Evolutionary conservation across 2,329 filamentous ascomycete species (phyloP), one percentile per base, ranked within the genome.

Genomic region (Cyphellophora europaea): DNA sequence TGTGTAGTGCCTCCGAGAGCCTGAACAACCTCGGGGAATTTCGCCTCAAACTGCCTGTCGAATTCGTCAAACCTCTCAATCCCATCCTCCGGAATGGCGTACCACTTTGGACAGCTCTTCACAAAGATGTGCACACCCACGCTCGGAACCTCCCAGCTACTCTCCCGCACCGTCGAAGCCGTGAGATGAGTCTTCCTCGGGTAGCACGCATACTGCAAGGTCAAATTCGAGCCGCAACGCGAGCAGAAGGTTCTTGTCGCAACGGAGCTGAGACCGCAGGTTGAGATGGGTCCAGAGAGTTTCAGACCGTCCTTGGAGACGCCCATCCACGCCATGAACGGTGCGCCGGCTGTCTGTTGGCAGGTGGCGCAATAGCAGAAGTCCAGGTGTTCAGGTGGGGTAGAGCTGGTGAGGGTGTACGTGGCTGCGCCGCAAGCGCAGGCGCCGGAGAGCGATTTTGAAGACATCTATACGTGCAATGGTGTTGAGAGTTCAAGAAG

Each of bases 341-440:
- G 21, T n/a, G 21, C 21, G n/a, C n/a, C 21, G 21, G 21, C 8
- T 10, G 21, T 10, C n/a, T 25, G 21, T n/a, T 25, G 21, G 21
- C 21, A 25, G 10, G n/a, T 25, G 21, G 21, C n/a, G 21, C 21
- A 25, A 25, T 25, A 25, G 21, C 21, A 25, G 21, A 25, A 25
- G 21, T 25, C 21, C 10, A 25, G 21, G n/a, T 25, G 21, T n/a
- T 25, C 10, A 10, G n/a, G 21, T 8, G 10, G 8, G 10, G 10
- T n/a, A 25, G 21, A 10, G 21, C 10, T 10, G 21, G 21, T n/a
- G 21, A n/a, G n/a, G 21, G 21, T 25, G 21, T 25, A 25, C 10
- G 8, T 8, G 21, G 10, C 8, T 8, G 21, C n/a, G 21, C 21
- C 21, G 21, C 21, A 25, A n/a, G 21, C 21, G n/a, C 21, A 25